Evolutionary conservation across 2,329 filamentous ascomycete genomes (phyloP).

Genomic region (Pestalotiopsis sp.): DNA sequence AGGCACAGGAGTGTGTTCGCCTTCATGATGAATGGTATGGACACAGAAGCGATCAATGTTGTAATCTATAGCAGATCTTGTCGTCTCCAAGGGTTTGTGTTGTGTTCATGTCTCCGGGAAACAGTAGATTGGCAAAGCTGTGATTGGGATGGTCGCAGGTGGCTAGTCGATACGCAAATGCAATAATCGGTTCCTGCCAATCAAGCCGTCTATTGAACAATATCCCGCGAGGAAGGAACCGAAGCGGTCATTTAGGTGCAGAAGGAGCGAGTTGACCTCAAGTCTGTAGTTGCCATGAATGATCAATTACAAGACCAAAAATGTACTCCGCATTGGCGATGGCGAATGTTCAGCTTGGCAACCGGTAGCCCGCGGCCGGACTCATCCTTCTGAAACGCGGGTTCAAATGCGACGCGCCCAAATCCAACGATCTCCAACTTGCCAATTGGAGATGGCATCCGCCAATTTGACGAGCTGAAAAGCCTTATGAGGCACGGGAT

Average conservation of each 20-base stretch:
- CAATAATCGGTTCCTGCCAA: background rate
- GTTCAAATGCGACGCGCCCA: background rate
- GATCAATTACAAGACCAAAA: background rate
- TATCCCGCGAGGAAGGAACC: background rate
- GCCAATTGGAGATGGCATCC: background rate
- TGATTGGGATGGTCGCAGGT: background rate
- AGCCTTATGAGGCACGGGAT: background rate
- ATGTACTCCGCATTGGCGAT: background rate
- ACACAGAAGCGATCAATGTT: background rate
- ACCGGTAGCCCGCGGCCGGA: background rate
- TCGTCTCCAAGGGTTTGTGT: background rate
- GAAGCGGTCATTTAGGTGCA: background rate
- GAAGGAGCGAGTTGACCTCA: background rate
- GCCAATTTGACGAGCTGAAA: background rate
- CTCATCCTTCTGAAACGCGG: background rate
- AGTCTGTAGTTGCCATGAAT: background rate
- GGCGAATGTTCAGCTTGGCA: constrained; percentile 1
- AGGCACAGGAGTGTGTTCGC: background rate
- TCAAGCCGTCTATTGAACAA: background rate
- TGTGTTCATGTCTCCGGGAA: background rate
- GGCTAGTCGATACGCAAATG: background rate
- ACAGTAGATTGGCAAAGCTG: background rate
- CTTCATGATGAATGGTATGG: constrained; percentile 4
- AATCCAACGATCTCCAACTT: background rate
- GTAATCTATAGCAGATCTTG: background rate